Conservation (phyloP, 2,329 filamentous ascomycete genomes). For the Chaetomiaceae sp. region DNA sequence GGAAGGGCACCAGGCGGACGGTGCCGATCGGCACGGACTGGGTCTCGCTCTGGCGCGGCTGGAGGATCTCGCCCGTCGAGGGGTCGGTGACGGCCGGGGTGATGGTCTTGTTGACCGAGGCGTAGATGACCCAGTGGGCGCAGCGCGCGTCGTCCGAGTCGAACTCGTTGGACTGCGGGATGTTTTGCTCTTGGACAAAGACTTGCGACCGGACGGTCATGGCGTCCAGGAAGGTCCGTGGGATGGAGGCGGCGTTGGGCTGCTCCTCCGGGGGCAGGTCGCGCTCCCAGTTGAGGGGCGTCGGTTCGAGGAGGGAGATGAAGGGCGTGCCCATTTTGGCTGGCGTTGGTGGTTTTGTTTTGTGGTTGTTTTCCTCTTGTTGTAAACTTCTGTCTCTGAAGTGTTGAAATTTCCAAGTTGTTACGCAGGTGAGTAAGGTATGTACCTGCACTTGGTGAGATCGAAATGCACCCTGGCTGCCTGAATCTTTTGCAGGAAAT, state of each 20-base stretch:
- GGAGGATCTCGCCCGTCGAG: slow-evolving; percentile 36
- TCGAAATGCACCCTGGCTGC: no score
- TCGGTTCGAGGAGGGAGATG: slow-evolving; percentile 44
- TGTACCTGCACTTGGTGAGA: no score
- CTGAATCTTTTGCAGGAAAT: no score
- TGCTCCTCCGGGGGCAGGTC: slow-evolving; percentile 40
- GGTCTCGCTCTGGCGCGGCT: slow-evolving; percentile 42
- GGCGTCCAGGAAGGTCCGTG: slow-evolving; percentile 56
- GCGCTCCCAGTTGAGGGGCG: slow-evolving; percentile 45
- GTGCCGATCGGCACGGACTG: slow-evolving; percentile 60
- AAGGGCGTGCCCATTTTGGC: slow-evolving; percentile 39
- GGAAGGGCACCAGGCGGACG: slow-evolving; percentile 76
- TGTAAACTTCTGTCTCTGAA: no score
- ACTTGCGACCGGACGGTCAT: slow-evolving; percentile 59
- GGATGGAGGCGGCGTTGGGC: slow-evolving; percentile 36
- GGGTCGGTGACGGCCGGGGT: slow-evolving; percentile 40
- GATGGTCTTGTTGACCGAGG: slow-evolving; percentile 49
- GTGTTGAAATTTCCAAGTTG: no score
- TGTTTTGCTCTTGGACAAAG: slow-evolving; percentile 55
- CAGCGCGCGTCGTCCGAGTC: slow-evolving; percentile 70
- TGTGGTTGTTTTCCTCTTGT: not conserved
- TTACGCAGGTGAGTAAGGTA: no score
- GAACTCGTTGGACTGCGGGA: slow-evolving; percentile 64
- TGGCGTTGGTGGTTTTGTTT: no score
- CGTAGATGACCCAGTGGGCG: slow-evolving; percentile 82